Evolutionary conservation across 164 flowering plant species (phyloP), one percentile per base, ranked within the genome.

Genomic region (Cinnamomum micranthum): DNA sequence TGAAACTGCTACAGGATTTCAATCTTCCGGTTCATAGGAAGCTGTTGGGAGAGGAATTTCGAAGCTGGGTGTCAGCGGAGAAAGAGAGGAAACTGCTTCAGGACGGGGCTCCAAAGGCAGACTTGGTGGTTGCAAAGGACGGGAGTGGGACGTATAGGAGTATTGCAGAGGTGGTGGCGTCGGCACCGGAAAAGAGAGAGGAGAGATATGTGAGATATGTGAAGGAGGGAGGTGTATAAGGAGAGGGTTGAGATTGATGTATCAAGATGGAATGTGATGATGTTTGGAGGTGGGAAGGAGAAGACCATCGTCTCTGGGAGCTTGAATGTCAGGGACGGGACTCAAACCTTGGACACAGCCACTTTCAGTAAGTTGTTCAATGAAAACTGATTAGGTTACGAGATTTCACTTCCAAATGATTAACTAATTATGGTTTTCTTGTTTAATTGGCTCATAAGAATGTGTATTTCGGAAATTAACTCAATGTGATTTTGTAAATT

Each of bases 311-410:
- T 93, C 27, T 74, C 91, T 71, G 95, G 93, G 33, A 80, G 77
- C 76, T 2, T 73, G 81, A 92, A 89, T 69, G 75, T 84, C n/a
- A 67, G 86, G 1, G 94, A 90, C 24, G 95, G 98, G 15, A 87
- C 89, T 3, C 88, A 93, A 0, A 89, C 98, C 1, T 89, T 85
- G 75, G 17, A 79, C 25, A 84, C 92, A 0, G 97, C 95, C 0
- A 88, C 98, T 41, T 83, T 90, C 74, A 86, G 98, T 90, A 82
- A 71, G 81, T 73, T 4, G 25, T 23, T 47, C 71, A 22, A 31
- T 6, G 35, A 50, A 7, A 41, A 41, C 47, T 41, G 47, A 41
- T 41, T 41, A 41, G 47, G 11, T 41, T 7, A 7, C 9, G 47
- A 41, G 47, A 41, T 41, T 41, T 41, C 0, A 41, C 11, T 41